Conservation (phyloP, 768 basidiomycete species). For the Lactarius deliciosus region DNA sequence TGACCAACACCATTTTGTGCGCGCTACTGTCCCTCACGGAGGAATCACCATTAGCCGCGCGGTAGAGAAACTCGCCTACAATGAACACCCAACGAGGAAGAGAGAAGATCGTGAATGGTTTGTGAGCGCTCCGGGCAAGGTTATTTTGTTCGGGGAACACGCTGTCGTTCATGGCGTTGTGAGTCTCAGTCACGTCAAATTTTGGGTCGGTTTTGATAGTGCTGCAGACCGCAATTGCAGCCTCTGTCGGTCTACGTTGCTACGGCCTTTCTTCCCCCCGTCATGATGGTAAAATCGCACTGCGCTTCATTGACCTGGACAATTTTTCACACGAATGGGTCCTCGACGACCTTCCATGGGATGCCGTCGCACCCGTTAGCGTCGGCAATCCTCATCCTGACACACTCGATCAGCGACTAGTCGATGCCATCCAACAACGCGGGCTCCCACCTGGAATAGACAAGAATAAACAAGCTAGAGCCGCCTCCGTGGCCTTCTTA, state of each 20-base stretch:
- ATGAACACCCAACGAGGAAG: conserved; percentile 35
- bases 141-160: conserved; percentile 98
- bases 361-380: conserved; percentile 55
- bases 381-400: conserved; percentile 58
- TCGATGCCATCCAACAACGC: conserved; percentile 62
- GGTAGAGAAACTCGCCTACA: conserved; percentile 62
- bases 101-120: conserved; percentile 64
- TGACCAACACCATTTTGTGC: conserved; percentile 50
- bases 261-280: conserved; percentile 82
- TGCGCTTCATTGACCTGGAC: conserved; percentile 78
- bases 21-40: conserved; percentile 39
- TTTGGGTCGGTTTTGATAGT: conserved; percentile 19
- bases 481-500: conserved; percentile 73
- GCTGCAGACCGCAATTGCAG: conserved; percentile 85
- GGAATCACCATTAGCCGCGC: conserved; percentile 50
- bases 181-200: conserved; percentile 40
- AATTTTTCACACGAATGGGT: conserved; percentile 82
- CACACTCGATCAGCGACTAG: conserved; percentile 67
- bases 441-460: conserved; percentile 40
- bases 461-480: conserved; percentile 41
- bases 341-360: conserved; percentile 76
- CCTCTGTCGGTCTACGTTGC: conserved; percentile 92
- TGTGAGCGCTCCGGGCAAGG: conserved; percentile 95
- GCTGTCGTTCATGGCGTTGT: conserved; percentile 97
- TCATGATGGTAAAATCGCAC: conserved; percentile 66